These are phyloP conservation scores for Bipolaris victoriae DNA, from an alignment of 2,329 filamentous ascomycete species.

Conservation along the genomic window DNA sequence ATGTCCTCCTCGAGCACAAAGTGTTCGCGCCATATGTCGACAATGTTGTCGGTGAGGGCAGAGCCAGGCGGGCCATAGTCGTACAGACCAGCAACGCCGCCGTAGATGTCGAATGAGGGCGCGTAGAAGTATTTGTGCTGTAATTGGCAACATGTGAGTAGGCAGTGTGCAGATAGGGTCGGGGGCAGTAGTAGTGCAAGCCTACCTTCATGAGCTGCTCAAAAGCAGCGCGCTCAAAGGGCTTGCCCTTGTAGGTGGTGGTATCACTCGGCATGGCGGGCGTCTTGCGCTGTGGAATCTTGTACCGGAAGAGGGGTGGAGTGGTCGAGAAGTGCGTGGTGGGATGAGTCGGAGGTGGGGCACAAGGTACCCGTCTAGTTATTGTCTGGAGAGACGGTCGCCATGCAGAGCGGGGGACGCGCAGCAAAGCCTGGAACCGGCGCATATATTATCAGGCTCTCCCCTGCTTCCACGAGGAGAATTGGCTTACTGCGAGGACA, in stretches of 20 bases:
- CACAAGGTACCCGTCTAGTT: slow-evolving; percentile 34
- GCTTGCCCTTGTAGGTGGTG: slow-evolving; percentile 75
- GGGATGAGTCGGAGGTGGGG: slow-evolving; percentile 43
- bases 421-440: slow-evolving; percentile 48
- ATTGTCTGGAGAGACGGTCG: slow-evolving; percentile 29
- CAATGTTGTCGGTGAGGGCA: slow-evolving; percentile 82
- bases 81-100: slow-evolving; percentile 85
- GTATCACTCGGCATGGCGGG: slow-evolving; percentile 42
- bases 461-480: slow-evolving; percentile 32
- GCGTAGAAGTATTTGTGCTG: slow-evolving; percentile 75
- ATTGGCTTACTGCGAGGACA: slow-evolving; percentile 11
- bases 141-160: slow-evolving; percentile 25
- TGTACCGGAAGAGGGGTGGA: slow-evolving; percentile 37
- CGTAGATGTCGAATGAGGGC: slow-evolving; percentile 93
- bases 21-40: slow-evolving; percentile 91
- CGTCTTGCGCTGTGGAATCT: slow-evolving; percentile 37
- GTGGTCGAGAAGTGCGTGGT: slow-evolving; percentile 46
- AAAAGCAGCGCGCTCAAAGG: slow-evolving; percentile 80
- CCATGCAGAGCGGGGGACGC: slow-evolving; percentile 42
- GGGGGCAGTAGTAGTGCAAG: slow-evolving; percentile 45
- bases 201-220: slow-evolving; percentile 87
- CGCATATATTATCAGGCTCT: slow-evolving; percentile 42
- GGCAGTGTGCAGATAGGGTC: slow-evolving; percentile 17
- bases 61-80: slow-evolving; percentile 93
- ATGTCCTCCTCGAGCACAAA: slow-evolving; percentile 94